Percentiles rank a stretch among this genome's conserved stretches.
phyloP scores from a whole-genome alignment of 768 basidiomycete species.

The Psilocybe azurescens region DNA sequence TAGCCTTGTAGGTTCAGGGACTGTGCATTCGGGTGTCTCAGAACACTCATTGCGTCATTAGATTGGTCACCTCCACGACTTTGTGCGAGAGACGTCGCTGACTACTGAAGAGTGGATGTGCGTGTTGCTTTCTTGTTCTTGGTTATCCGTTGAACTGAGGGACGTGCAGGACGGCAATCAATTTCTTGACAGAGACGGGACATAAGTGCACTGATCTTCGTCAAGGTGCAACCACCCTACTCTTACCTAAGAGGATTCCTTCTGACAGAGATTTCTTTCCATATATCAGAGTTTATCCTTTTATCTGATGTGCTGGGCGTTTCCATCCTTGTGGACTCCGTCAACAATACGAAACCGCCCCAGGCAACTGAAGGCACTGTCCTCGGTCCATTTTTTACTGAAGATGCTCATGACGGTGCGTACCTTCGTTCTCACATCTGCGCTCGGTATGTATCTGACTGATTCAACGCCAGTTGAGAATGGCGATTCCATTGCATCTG shows the following conservation, averaged over 20 bases:
- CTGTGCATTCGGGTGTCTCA: not conserved
- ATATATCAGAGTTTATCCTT: conserved; percentile 71
- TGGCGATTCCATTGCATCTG: conserved; percentile 83
- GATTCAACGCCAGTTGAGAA: conserved; percentile 49
- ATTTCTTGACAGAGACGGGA: conserved; percentile 79
- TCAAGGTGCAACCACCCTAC: conserved; percentile 43
- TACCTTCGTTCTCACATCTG: conserved; percentile 3
- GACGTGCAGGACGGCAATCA: conserved; percentile 54
- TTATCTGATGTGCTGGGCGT: conserved; percentile 85
- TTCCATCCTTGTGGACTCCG: conserved; percentile 74
- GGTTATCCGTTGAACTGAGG: not conserved
- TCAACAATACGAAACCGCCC: conserved; percentile 70
- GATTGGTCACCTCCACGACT: conserved; percentile 74
- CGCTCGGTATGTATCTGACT: not conserved
- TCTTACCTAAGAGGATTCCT: no score
- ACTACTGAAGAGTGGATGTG: conserved; percentile 89
- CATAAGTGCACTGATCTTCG: conserved; percentile 74
- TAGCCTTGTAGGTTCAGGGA: conserved; percentile 37
- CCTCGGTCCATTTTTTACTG: conserved; percentile 83
- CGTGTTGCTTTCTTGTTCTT: conserved; percentile 9
- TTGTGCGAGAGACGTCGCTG: conserved; percentile 73
- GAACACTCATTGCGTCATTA: conserved; percentile 28
- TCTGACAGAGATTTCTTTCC: not conserved
- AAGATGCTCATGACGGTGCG: conserved; percentile 75
- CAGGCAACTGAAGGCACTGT: conserved; percentile 77